Percentiles rank a stretch among this genome's conserved stretches.
Evolutionary conservation across 2,329 filamentous ascomycete species (phyloP).

Genomic region (Penicillium griseofulvum): DNA sequence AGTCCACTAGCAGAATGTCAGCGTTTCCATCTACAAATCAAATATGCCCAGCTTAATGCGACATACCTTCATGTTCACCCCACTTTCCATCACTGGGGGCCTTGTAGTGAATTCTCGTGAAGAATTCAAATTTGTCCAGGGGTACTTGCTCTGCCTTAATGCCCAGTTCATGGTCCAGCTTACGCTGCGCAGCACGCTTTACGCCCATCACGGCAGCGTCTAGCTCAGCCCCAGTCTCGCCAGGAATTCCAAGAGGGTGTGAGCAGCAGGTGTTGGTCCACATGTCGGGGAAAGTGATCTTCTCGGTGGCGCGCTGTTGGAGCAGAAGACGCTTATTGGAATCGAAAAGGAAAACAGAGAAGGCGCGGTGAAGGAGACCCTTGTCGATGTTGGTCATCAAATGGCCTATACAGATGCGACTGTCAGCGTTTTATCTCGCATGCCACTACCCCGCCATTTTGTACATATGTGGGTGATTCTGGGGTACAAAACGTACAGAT

Average conservation of each 20-base stretch:
- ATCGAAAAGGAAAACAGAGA: slow-evolving; percentile 98
- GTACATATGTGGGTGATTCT: background rate
- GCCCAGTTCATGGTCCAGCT: slow-evolving; percentile 90
- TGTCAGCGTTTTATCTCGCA: slow-evolving; percentile 11
- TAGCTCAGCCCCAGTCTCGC: slow-evolving; percentile 82
- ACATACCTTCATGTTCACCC: slow-evolving; percentile 95
- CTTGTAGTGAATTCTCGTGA: slow-evolving; percentile 97
- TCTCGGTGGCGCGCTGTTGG: slow-evolving; percentile 91
- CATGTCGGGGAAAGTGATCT: slow-evolving; percentile 98
- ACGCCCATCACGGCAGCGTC: slow-evolving; percentile 78
- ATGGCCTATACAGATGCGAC: slow-evolving; percentile 63
- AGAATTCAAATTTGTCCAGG: slow-evolving; percentile 84
- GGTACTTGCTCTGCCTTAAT: slow-evolving; percentile 88
- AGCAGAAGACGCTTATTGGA: slow-evolving; percentile 87
- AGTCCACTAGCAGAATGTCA: slow-evolving; percentile 63
- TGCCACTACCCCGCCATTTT: slow-evolving; percentile 9
- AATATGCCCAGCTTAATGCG: background rate
- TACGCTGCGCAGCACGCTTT: slow-evolving; percentile 87
- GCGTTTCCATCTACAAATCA: background rate
- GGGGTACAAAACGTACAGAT: slow-evolving; percentile 63
- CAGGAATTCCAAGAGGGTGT: slow-evolving; percentile 85
- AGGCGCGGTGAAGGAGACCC: slow-evolving; percentile 92
- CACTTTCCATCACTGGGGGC: slow-evolving; percentile 95
- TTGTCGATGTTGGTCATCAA: slow-evolving; percentile 98
- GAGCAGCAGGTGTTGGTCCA: slow-evolving; percentile 99